Conservation (phyloP, 257 asterid genomes). For the Solanum etuberosum region DNA sequence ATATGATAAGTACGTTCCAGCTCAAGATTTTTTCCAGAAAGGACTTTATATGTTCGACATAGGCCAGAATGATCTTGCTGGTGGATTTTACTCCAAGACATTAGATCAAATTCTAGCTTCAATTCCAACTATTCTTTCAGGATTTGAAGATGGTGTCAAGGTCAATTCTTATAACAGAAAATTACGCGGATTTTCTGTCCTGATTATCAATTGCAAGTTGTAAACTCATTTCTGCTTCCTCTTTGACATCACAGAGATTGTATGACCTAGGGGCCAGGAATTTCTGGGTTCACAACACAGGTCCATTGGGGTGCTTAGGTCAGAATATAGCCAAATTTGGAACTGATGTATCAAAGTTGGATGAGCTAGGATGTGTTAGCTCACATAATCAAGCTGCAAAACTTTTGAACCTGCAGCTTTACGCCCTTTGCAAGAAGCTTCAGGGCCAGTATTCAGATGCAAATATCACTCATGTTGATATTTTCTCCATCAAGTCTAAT, state of each 20-base stretch:
- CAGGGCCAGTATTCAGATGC: slow-evolving; percentile 71
- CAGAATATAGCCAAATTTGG: slow-evolving; percentile 81
- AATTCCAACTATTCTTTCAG: slow-evolving; percentile 49
- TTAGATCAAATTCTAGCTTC: slow-evolving; percentile 79
- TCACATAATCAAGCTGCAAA: slow-evolving; percentile 79
- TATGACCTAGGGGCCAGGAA: slow-evolving; percentile 76
- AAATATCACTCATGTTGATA: slow-evolving; percentile 51
- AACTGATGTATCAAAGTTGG: slow-evolving; percentile 66
- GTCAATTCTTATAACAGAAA: slow-evolving; percentile 13
- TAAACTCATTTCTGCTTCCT: not conserved
- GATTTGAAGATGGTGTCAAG: slow-evolving; percentile 65
- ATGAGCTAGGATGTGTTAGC: slow-evolving; percentile 85
- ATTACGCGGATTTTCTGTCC: not conserved
- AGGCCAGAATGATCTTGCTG: slow-evolving; percentile 95
- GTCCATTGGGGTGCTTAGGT: slow-evolving; percentile 90
- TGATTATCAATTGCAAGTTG: not conserved
- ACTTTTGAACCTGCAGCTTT: slow-evolving; percentile 71
- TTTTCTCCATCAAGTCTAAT: slow-evolving; percentile 70
- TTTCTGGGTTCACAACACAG: slow-evolving; percentile 93
- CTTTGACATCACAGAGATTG: slow-evolving; percentile 33
- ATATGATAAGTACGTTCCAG: slow-evolving; percentile 56
- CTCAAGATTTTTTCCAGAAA: slow-evolving; percentile 46
- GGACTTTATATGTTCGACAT: slow-evolving; percentile 90
- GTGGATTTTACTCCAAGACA: slow-evolving; percentile 81
- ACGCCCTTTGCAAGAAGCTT: slow-evolving; percentile 58